phyloP scores from a whole-genome alignment of 306 rosid species.

The Ochetophila trinervis region DNA sequence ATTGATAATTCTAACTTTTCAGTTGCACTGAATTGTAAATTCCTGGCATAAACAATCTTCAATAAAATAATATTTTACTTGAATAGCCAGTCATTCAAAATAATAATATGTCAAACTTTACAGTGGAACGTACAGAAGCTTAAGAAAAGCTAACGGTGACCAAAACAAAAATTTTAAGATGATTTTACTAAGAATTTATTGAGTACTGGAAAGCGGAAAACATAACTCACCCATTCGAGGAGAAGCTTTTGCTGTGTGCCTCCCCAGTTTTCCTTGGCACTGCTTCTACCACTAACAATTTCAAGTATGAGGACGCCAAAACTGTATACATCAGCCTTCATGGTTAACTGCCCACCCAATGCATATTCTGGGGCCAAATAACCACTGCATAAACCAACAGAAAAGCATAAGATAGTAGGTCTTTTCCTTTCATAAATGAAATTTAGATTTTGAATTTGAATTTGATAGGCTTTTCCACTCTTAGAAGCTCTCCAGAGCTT shows the following conservation, averaged over 20 bases:
- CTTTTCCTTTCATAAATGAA: not conserved
- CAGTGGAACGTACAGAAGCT: not conserved
- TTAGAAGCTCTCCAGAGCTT: not conserved
- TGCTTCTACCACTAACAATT: constrained; percentile 71
- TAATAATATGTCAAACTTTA: no score
- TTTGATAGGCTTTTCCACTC: not conserved
- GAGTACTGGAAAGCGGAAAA: constrained; percentile 13
- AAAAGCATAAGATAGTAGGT: constrained; percentile 17
- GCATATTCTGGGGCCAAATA: constrained; percentile 98
- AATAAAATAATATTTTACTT: no score
- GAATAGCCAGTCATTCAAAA: no score
- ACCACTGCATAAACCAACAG: constrained; percentile 54
- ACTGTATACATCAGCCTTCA: constrained; percentile 88
- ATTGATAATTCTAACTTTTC: no score
- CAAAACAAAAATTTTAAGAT: not conserved
- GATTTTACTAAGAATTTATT: not conserved
- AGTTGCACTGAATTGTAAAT: no score
- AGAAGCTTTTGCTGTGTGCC: constrained; percentile 51
- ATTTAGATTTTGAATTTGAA: not conserved
- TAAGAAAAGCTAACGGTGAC: not conserved
- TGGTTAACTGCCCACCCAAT: constrained; percentile 83
- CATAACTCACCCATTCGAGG: constrained; percentile 64
- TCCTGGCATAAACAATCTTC: no score
- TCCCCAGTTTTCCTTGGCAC: constrained; percentile 53
- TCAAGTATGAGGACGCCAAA: constrained; percentile 90